Base-by-base conservation (phyloP, 768 basidiomycete species). In the Tricholoma sp. region DNA sequence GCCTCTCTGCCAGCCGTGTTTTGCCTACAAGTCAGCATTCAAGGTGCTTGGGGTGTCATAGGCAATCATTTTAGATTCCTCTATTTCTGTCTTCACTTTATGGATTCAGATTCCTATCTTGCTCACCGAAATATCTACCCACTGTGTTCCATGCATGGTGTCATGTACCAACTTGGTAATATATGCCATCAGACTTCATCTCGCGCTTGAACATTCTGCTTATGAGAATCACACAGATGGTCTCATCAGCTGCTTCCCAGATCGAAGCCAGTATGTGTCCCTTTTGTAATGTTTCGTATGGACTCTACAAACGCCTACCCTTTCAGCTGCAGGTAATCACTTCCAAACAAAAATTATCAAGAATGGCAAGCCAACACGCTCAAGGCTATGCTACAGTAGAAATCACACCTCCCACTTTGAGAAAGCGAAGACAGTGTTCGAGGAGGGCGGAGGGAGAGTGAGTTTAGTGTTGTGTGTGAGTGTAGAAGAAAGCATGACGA, bases 41-140 rank as follows among this genome's bases (percentile, higher is more conserved):
- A 94, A 68, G 91, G 91, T 2, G 91, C 90, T 36, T 93, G 90
- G 89, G 90, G 90, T 62, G 85, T 91, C 15, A 88, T 91, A 63
- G 62, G 86, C 66, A 76, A 34, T 11, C 12, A 15, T 24, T 20
- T 13, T 13, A 24, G 15, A n/a, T 42, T 24, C 18, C n/a, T 29
- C 48, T 12, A 1, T 47, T 10, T 6, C 5, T 24, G 1, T 18
- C 45, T 17, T 82, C 65, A 66, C 78, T 56, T 77, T 76, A 1
- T 18, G 3, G 13, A n/a, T n/a, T 52, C 56, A 79, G 77, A 76
- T 80, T 57, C 90, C 92, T 3, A 88, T 94, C 62, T 88, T 86
- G 68, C 77, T 94, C 24, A 78, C 83, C 6, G 92, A 96, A 69
- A 77, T 92, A 70, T 88, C 89, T n/a, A 0, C 93, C 93, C 2